These are phyloP conservation scores for Fusarium ambrosium DNA, from an alignment of 2,329 filamentous ascomycete species.

Conservation along the genomic window DNA sequence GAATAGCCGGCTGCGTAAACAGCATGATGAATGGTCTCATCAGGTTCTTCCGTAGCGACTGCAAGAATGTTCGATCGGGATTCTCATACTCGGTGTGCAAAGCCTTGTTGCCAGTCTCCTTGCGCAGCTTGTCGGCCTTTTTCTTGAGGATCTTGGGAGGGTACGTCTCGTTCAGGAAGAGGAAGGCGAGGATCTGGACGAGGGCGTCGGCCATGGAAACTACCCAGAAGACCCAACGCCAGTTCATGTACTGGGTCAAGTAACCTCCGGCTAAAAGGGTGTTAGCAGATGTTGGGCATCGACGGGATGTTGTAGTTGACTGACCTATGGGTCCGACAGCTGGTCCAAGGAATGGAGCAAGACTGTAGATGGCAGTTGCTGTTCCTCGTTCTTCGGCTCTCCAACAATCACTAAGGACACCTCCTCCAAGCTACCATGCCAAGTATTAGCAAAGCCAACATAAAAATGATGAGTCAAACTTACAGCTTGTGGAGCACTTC, in stretches of 20 bases:
- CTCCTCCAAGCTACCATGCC: conserved; percentile 55
- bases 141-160: conserved; percentile 49
- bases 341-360: conserved; percentile 60
- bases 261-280: conserved; percentile 53
- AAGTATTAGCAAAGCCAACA: not conserved
- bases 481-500: conserved; percentile 61
- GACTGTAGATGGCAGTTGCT: conserved; percentile 51
- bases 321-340: conserved; percentile 57
- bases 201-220: conserved; percentile 54
- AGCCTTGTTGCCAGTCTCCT: conserved; percentile 46
- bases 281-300: not conserved
- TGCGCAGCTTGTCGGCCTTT: conserved; percentile 47
- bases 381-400: conserved; percentile 56
- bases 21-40: conserved; percentile 64
- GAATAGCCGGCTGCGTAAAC: conserved; percentile 63
- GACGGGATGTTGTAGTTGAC: not conserved
- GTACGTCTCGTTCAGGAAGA: conserved; percentile 58
- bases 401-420: conserved; percentile 63
- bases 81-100: conserved; percentile 49
- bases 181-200: conserved; percentile 52
- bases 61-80: conserved; percentile 42
- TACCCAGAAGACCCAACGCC: conserved; percentile 62
- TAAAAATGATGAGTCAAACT: not conserved
- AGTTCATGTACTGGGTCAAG: conserved; percentile 53
- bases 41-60: conserved; percentile 50